Conservation (phyloP, 1,139 yeast genomes). For the Suhomyces choctaworum region DNA sequence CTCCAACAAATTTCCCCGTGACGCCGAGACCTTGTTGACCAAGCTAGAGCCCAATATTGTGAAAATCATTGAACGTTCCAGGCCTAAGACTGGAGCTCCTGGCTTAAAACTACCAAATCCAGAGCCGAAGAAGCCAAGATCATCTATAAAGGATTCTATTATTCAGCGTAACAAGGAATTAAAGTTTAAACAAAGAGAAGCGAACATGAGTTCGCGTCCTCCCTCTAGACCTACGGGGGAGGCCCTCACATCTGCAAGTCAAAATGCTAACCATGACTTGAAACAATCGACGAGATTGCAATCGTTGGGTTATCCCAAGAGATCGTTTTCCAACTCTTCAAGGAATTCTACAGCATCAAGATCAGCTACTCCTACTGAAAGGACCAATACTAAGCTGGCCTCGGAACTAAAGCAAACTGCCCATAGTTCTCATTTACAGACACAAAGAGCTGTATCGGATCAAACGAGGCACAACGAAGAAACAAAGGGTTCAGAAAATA, state of each 20-base stretch:
- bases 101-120: background rate
- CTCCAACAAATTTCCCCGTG: constrained; percentile 47
- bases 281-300: constrained; percentile 1
- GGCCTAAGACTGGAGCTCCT: constrained; percentile 31
- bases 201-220: constrained; percentile 22
- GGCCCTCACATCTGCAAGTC: background rate
- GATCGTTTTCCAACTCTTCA: constrained; percentile 9
- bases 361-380: constrained; percentile 11
- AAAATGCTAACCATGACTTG: background rate
- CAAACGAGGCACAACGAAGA: background rate
- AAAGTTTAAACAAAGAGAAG: constrained; percentile 24
- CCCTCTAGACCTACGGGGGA: constrained; percentile 21
- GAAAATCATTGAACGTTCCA: constrained; percentile 47
- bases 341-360: constrained; percentile 4
- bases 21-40: constrained; percentile 56
- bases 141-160: constrained; percentile 37
- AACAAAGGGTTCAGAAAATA: background rate
- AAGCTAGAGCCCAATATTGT: constrained; percentile 38
- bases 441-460: background rate
- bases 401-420: background rate
- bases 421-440: background rate
- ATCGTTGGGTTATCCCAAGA: constrained; percentile 7
- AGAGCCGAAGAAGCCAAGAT: constrained; percentile 21
- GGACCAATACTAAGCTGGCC: constrained; percentile 1
- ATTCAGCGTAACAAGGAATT: constrained; percentile 37